These are phyloP conservation scores for Tetracentron sinense DNA, from an alignment of 164 flowering plant genomes.

Conservation along the genomic window DNA sequence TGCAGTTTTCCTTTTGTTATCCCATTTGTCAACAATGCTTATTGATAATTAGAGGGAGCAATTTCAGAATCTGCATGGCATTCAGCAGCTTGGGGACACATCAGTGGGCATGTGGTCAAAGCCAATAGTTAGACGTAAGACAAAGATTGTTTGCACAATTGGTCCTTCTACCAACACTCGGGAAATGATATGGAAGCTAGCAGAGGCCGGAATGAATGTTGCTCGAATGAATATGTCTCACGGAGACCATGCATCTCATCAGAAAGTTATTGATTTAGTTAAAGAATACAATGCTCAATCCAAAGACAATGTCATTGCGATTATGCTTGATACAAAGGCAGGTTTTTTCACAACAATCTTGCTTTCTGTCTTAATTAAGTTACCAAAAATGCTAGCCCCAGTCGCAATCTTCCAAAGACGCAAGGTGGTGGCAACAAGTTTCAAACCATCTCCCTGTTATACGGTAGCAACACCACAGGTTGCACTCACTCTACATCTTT, in stretches of 20 bases:
- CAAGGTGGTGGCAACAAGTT: too few relatives aligned
- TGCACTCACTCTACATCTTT: too few relatives aligned
- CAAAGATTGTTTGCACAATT: conserved; percentile 92
- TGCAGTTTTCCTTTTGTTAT: neutral
- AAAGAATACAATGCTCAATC: conserved; percentile 87
- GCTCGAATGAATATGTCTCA: conserved; percentile 94
- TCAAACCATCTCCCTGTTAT: too few relatives aligned
- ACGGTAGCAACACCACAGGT: too few relatives aligned
- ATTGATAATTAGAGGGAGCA: conserved; percentile 43
- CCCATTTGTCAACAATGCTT: neutral
- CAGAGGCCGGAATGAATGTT: conserved; percentile 97
- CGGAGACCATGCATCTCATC: conserved; percentile 95
- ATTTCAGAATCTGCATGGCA: conserved; percentile 33
- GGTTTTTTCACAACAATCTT: conserved; percentile 6
- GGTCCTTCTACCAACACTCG: conserved; percentile 88
- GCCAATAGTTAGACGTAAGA: conserved; percentile 72
- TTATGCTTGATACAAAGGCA: conserved; percentile 95
- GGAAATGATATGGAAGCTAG: conserved; percentile 98
- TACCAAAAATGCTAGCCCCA: too few relatives aligned
- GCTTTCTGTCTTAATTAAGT: too few relatives aligned
- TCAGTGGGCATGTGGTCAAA: conserved; percentile 72
- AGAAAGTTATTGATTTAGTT: conserved; percentile 89
- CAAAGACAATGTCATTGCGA: conserved; percentile 82
- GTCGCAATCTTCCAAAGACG: too few relatives aligned
- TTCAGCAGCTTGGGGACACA: conserved; percentile 48